phyloP scores from a whole-genome alignment of 441 rosid species.

The Gossypium laxum region DNA sequence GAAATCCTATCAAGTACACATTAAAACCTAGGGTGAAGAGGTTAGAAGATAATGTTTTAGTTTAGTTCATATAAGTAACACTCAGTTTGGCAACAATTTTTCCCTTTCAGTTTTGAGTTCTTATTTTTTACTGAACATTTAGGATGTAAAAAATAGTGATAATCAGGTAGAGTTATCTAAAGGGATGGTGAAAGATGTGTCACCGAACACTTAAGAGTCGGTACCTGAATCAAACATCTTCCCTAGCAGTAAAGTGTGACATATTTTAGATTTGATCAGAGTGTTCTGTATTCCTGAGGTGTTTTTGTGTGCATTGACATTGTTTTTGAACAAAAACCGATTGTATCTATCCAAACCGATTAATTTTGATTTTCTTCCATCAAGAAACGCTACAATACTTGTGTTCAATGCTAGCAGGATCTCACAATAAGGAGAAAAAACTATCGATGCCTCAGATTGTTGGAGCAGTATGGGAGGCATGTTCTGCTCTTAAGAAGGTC shows the following conservation, averaged over 20 bases:
- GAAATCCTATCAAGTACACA: neutral
- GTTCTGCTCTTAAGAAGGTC: slow-evolving; percentile 67
- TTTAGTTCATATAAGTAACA: neutral
- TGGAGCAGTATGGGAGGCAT: slow-evolving; percentile 87
- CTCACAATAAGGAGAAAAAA: slow-evolving; percentile 36
- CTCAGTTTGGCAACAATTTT: neutral
- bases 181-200: neutral
- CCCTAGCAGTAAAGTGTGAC: neutral
- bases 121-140: neutral
- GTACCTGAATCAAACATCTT: neutral
- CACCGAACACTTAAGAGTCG: neutral
- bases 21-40: neutral
- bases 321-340: neutral
- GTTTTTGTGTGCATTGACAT: neutral
- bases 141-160: neutral
- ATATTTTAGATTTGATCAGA: neutral
- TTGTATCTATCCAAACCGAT: neutral
- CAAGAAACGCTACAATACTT: neutral
- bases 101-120: neutral
- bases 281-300: neutral
- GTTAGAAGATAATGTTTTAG: neutral
- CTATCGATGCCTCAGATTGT: slow-evolving; percentile 49
- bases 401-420: slow-evolving; percentile 32
- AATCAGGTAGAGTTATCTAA: neutral
- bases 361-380: neutral